Base-by-base conservation (phyloP, 768 basidiomycete species). In the Kwoniella europaea region DNA sequence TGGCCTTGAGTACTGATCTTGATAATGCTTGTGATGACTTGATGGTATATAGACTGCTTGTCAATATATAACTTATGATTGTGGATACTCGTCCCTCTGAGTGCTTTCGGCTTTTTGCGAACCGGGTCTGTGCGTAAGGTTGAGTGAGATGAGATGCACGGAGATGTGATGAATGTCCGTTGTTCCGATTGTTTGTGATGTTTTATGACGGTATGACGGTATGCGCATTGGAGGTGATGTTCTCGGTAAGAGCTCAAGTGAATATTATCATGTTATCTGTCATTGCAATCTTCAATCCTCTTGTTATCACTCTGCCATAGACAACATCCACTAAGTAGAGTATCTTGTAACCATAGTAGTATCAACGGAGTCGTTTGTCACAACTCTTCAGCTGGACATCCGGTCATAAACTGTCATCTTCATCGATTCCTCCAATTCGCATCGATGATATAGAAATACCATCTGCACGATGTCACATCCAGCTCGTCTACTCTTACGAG, bases 401-500 rank as follows among this genome's bases (percentile, higher is more conserved):
- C 35, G 35, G 35, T 35, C 35, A 35, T 35, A 35, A 0, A 7
- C 35, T 35, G 6, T 6, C 35, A 35, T 35, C 35, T 35, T 35
- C 35, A 0, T 35, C 35, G 35, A 52, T 52, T 55, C 54, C 54
- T 20, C n/a, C 20, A 50, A 55, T 55, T 55, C 20, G 18, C 24
- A 57, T 22, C 18, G 10, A 57, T 68, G 60, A 57, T 20, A 64
- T 68, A 35, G 43, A 35, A 35, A 35, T 35, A 35, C 35, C 35
- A 9, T 35, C 27, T 22, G 24, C 4, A 50, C 56, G 54, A 79
- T 80, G 79, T 75, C 79, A 18, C 74, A 74, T 63, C 79, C 79
- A 10, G 77, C 72, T 61, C 72, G 79, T n/a, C 58, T 80, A 6
- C 78, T 75, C 12, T 74, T 82, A 9, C 71, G 80, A 54, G 77